These are phyloP conservation scores for Epichloe aotearoae DNA, from an alignment of 2,329 filamentous ascomycete genomes.

Conservation along the genomic window DNA sequence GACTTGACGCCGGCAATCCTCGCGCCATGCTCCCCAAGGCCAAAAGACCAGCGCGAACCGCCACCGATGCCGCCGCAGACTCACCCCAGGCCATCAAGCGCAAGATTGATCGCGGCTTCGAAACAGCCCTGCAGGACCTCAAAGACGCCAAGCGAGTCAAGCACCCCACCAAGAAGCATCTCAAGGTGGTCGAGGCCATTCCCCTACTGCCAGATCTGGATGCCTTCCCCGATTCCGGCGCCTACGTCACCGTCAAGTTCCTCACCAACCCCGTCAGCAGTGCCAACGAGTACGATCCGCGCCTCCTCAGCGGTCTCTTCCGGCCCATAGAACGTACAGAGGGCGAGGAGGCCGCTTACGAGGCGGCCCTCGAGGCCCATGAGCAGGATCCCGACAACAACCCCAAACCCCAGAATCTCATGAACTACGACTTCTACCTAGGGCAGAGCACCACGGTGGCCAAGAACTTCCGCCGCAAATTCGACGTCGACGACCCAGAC, in stretches of 20 bases:
- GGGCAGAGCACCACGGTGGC: slow-evolving; percentile 34
- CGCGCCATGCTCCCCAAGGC: slow-evolving; percentile 21
- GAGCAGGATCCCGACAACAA: slow-evolving; percentile 42
- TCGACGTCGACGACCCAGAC: slow-evolving; percentile 43
- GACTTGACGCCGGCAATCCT: slow-evolving; percentile 31
- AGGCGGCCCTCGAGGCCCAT: slow-evolving; percentile 37
- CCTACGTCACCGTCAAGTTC: slow-evolving; percentile 59
- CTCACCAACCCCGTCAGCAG: slow-evolving; percentile 48
- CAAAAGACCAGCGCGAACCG: slow-evolving; percentile 25
- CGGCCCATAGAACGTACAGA: slow-evolving; percentile 43
- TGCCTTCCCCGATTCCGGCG: slow-evolving; percentile 56
- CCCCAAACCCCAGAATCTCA: slow-evolving; percentile 42
- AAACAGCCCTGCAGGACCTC: slow-evolving; percentile 37
- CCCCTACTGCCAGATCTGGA: slow-evolving; percentile 53
- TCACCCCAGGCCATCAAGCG: slow-evolving; percentile 53
- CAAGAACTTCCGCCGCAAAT: slow-evolving; percentile 45
- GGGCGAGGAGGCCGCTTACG: slow-evolving; percentile 39
- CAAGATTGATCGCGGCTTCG: slow-evolving; percentile 52
- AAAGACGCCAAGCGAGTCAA: slow-evolving; percentile 40
- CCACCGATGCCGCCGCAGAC: slow-evolving; percentile 46
- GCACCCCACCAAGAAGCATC: slow-evolving; percentile 44
- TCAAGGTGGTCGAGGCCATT: slow-evolving; percentile 45
- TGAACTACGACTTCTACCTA: slow-evolving; percentile 57
- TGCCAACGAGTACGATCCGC: slow-evolving; percentile 39
- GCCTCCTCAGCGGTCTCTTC: slow-evolving; percentile 48